Conservation (phyloP, 164 flowering plant species). For the Stephania cephalantha region DNA sequence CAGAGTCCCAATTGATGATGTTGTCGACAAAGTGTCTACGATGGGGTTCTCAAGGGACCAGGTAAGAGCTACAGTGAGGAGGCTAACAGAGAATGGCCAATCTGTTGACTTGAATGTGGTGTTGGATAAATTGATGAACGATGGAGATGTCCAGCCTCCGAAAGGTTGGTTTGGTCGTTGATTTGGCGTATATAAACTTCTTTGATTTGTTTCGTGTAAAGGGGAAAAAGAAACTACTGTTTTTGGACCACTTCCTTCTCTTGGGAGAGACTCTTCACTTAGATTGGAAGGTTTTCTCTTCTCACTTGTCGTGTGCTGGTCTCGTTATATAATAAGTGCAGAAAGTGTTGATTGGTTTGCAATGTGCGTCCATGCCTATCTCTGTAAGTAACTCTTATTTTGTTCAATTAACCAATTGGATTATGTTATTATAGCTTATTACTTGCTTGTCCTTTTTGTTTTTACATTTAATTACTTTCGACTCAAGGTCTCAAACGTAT, state of each 20-base stretch:
- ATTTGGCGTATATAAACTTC: background rate
- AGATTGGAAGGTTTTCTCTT: background rate
- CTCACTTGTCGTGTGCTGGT: background rate
- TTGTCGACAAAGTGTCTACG: constrained; percentile 66
- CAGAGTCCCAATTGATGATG: constrained; percentile 86
- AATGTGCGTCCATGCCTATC: background rate
- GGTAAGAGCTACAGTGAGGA: constrained; percentile 75
- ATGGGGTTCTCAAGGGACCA: constrained; percentile 95
- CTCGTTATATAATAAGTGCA: background rate
- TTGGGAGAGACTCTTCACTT: constrained; percentile 1
- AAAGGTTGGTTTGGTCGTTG: constrained; percentile 75
- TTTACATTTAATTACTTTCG: too few species aligned
- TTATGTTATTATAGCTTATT: background rate
- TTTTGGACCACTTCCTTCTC: background rate
- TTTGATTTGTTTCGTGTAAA: constrained; percentile 19
- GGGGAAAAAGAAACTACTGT: background rate
- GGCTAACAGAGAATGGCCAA: constrained; percentile 85
- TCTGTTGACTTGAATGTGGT: constrained; percentile 87
- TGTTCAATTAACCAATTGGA: background rate
- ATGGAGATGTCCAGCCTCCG: constrained; percentile 53
- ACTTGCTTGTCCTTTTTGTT: too few species aligned
- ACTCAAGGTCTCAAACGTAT: too few species aligned
- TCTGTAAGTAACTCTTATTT: background rate
- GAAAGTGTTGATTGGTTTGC: background rate
- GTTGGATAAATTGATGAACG: constrained; percentile 91